These are phyloP conservation scores for Polytolypa hystricis DNA, from an alignment of 2,329 filamentous ascomycete genomes.

Conservation along the genomic window DNA sequence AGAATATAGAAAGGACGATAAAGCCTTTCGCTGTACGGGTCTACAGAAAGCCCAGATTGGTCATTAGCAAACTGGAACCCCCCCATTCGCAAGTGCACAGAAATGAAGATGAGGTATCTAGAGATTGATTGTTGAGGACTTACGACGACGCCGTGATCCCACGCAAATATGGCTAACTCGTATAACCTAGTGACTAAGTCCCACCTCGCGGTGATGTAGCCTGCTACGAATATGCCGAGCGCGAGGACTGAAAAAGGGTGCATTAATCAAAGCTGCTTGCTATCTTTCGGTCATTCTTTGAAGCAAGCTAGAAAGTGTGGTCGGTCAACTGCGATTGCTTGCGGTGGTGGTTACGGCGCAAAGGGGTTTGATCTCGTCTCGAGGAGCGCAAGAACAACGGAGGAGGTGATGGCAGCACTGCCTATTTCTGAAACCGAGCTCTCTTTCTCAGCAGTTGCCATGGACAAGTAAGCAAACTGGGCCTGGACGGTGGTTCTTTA, in stretches of 20 bases:
- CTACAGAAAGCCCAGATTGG: conserved; percentile 34
- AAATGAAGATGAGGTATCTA: not conserved
- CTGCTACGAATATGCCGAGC: conserved; percentile 96
- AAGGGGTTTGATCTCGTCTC: too few relatives aligned
- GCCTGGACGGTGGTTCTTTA: too few relatives aligned
- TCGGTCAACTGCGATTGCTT: too few relatives aligned
- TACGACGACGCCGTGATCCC: conserved; percentile 96
- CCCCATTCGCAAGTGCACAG: not conserved
- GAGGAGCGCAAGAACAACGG: too few relatives aligned
- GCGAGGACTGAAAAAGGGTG: conserved; percentile 96
- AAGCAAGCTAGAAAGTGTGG: too few relatives aligned
- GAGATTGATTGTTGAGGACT: too few relatives aligned
- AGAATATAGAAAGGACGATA: conserved; percentile 68
- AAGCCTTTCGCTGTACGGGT: conserved; percentile 79
- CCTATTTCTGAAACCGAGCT: too few relatives aligned
- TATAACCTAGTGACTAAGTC: conserved; percentile 93
- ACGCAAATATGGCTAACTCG: conserved; percentile 93
- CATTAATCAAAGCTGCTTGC: conserved; percentile 52
- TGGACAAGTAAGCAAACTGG: too few relatives aligned
- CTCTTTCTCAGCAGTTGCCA: too few relatives aligned
- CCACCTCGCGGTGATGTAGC: conserved; percentile 98
- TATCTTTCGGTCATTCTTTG: conserved; percentile 22
- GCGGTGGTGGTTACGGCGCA: too few relatives aligned
- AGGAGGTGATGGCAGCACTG: too few relatives aligned
- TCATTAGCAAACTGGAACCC: conserved; percentile 1